A percentile compares a stretch with the other conserved stretches of the same genome.
Conservation (phyloP, 2,329 filamentous ascomycete species). For the Sarocladium kiliense region DNA sequence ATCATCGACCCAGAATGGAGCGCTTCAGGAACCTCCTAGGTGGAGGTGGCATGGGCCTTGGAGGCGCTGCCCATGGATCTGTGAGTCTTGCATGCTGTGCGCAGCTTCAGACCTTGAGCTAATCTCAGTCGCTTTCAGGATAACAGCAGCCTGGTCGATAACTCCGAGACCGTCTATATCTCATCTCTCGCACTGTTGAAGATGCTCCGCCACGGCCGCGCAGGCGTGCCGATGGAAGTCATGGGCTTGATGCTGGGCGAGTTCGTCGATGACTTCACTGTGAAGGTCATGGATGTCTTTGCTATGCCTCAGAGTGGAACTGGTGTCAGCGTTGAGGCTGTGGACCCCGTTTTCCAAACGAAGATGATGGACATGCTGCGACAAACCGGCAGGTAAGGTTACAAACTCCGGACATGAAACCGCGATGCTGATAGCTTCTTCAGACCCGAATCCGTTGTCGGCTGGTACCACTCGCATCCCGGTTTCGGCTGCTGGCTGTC, state of each 20-base stretch:
- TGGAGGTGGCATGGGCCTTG: slow-evolving; percentile 65
- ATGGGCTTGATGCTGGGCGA: slow-evolving; percentile 99
- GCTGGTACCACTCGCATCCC: slow-evolving; percentile 99
- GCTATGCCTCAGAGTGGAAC: slow-evolving; percentile 99
- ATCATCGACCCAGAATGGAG: slow-evolving; percentile 62
- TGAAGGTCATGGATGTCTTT: slow-evolving; percentile 96
- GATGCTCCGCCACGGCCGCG: slow-evolving; percentile 96
- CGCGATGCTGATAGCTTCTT: slow-evolving; percentile 12
- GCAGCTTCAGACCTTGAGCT: slow-evolving; percentile 9
- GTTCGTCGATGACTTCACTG: slow-evolving; percentile 98
- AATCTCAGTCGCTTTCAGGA: slow-evolving; percentile 51
- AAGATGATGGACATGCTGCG: slow-evolving; percentile 99
- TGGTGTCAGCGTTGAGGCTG: slow-evolving; percentile 95
- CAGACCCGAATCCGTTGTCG: slow-evolving; percentile 93
- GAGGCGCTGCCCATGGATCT: slow-evolving; percentile 37
- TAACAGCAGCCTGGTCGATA: slow-evolving; percentile 88
- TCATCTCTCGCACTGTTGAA: slow-evolving; percentile 95
- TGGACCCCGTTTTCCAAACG: slow-evolving; percentile 97
- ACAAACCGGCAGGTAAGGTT: slow-evolving; percentile 82
- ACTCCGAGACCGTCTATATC: slow-evolving; percentile 99
- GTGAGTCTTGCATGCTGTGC: slow-evolving; percentile 22
- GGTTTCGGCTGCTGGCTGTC: slow-evolving; percentile 99
- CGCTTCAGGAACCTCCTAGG: slow-evolving; percentile 85
- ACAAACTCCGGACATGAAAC: neutral
- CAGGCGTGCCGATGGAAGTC: slow-evolving; percentile 98